Base-by-base conservation (phyloP, 2,329 filamentous ascomycete genomes). In the Ophiostoma triangulosporum region DNA sequence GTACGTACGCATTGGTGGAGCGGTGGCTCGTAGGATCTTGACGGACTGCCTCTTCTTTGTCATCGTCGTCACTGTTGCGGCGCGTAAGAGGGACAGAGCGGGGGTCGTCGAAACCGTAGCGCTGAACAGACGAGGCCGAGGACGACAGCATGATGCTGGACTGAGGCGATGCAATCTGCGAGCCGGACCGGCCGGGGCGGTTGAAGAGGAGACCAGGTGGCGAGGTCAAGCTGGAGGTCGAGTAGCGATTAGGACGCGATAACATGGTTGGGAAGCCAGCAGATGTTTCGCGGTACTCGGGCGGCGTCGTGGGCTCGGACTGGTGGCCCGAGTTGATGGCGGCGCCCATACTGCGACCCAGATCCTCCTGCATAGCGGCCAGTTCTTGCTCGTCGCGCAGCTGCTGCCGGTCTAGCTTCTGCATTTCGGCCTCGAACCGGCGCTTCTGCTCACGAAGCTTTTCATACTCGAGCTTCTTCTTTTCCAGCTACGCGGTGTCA, bases 291-390 rank as follows among this genome's bases (percentile, higher is more conserved):
- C 83, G 84, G 67, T 93, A 91, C 67, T 97, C 93, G 31, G 93
- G 93, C 22, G 93, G 93, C 22, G 93, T 98, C 2, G 93, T 96
- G 15, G 93, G 93, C 70, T 97, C 91, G 61, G 88, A 95, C 65
- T 94, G 87, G 62, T 90, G 86, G 52, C 86, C 86, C 57, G 81
- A 74, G 11, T 52, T 36, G 32, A 53, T 45, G 57, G 75, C 69
- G 62, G 75, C 72, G 62, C 60, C 72, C 62, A 60, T 65, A 60
- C 68, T 74, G 58, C 78, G 73, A 40, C 75, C 74, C 54, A 94
- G 76, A 61, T 93, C 86, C 61, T 88, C 83, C 63, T 89, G 84
- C 72, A 97, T 86, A 66, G 87, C 83, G 55, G 85, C 81, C 62
- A 95, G 82, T 64, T 95, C 89, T 61, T 85, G 79, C 65, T 90